Evolutionary conservation across 1,139 yeast genomes (phyloP).

Genomic region (Keqinozyma sinolaborantium): DNA sequence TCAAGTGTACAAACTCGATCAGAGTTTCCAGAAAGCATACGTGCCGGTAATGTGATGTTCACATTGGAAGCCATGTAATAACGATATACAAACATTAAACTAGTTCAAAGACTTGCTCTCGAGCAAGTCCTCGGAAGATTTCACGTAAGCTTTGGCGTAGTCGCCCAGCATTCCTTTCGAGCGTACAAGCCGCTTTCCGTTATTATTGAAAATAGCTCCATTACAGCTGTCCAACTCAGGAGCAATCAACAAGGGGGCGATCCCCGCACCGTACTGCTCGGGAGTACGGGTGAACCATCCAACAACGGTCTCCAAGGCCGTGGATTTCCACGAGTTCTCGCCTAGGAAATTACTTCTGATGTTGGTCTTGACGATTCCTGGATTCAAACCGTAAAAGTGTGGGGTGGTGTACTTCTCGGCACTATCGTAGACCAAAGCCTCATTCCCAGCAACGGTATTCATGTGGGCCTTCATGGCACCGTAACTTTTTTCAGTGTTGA

Average conservation of each 20-base stretch:
- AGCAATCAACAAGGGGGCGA: conserved; percentile 23
- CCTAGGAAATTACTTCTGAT: conserved; percentile 27
- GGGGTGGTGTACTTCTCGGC: conserved; percentile 12
- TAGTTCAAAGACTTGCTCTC: no score
- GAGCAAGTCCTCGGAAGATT: conserved; percentile 18
- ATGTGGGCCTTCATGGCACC: conserved; percentile 20
- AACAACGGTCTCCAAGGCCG: conserved; percentile 17
- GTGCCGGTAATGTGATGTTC: no score
- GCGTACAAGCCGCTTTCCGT: conserved; percentile 16
- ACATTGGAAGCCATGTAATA: no score
- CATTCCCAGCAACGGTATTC: conserved; percentile 37
- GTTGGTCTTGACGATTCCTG: conserved; percentile 28
- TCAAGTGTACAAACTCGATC: no score
- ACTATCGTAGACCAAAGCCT: conserved; percentile 22
- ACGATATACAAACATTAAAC: no score
- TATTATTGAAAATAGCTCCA: conserved; percentile 23
- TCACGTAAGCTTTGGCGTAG: conserved; percentile 17
- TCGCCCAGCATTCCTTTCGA: conserved; percentile 20
- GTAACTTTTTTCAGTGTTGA: conserved; percentile 24
- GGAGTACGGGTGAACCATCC: conserved; percentile 23
- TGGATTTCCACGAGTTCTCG: conserved; percentile 14
- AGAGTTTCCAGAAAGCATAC: no score
- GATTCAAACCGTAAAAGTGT: conserved; percentile 29
- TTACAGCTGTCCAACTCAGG: conserved; percentile 18
- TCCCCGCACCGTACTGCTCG: conserved; percentile 22